Evolutionary conservation across 345 rosid genomes (phyloP), one percentile per base, ranked within the genome.

Genomic region (Jatropha curcas): DNA sequence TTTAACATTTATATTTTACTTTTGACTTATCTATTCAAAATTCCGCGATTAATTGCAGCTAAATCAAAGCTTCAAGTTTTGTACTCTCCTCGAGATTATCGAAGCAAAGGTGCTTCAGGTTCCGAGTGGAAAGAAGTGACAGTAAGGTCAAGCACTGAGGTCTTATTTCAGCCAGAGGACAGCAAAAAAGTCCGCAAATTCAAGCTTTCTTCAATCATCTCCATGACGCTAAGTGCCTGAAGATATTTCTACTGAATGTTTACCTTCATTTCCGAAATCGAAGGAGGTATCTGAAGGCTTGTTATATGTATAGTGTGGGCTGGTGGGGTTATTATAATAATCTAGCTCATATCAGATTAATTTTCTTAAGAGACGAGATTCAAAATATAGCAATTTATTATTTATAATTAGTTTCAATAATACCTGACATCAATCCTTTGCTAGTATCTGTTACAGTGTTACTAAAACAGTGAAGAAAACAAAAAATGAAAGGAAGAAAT

Each of bases 61-160:
- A 91, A 80, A 58, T 85, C 96, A 41, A 86, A 76, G 81, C 92
- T 94, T 60, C 93, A 89, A 81, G 90, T 92, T 66, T 60, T 89
- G 83, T 94, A 89, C 73, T 86, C 76, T 69, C 80, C 82, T 77
- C 93, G 98, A 10, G 93, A 94, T 75, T 92, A 92, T 79, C 82
- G 97, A 81, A 89, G 84, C 69, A 97, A 89, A 76, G 90, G 93
- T 33, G 86, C 88, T 20, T 89, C 94, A 50, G 61, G 74, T 70
- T 84, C 93, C 6, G 98, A 94, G 80, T 88, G 87, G 84, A 88
- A 77, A 55, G 98, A 94, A 82, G 82, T 73, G 65, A 89, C 87
- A 0, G 97, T 90, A n/a, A 81, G 91, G 73, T 88, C 98, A 35
- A 87, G 87, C 68, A 94, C 97, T 0, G 97, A 92, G 79, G 83